A percentile compares a stretch with the other conserved stretches of the same genome.
Evolutionary conservation across 805 yeast genomes (phyloP).

Genomic region (Candida bentonensis): DNA sequence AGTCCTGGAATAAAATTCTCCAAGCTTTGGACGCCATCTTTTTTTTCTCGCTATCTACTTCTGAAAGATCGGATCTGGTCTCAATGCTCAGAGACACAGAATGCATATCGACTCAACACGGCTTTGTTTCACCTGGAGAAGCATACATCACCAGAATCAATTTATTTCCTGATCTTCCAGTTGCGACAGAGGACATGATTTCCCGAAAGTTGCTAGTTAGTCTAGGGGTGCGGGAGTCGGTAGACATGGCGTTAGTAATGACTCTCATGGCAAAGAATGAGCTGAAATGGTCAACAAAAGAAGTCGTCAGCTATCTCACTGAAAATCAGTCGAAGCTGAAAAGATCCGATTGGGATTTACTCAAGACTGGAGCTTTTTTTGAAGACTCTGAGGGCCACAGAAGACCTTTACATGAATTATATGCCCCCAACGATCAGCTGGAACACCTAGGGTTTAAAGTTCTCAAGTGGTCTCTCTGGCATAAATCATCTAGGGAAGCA

Average conservation of each 20-base stretch:
- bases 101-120: constrained; percentile 25
- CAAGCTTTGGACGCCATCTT: background rate
- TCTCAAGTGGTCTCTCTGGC: constrained; percentile 18
- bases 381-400: constrained; percentile 9
- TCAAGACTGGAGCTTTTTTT: constrained; percentile 19
- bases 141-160: constrained; percentile 20
- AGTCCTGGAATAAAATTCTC: background rate
- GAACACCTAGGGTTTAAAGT: constrained; percentile 17
- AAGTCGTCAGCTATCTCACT: constrained; percentile 21
- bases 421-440: constrained; percentile 18
- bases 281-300: constrained; percentile 22
- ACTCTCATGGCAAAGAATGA: constrained; percentile 14
- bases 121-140: constrained; percentile 22
- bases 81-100: constrained; percentile 9
- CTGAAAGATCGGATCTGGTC: constrained; percentile 5
- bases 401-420: constrained; percentile 12
- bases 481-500: constrained; percentile 16
- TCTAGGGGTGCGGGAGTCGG: constrained; percentile 24
- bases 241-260: constrained; percentile 24
- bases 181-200: constrained; percentile 11
- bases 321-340: constrained; percentile 16
- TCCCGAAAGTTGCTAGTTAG: constrained; percentile 14
- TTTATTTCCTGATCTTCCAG: constrained; percentile 25
- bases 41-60: constrained; percentile 2
- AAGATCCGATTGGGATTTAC: constrained; percentile 18